phyloP scores from a whole-genome alignment of 306 rosid species.

The Corylus heterophylla region DNA sequence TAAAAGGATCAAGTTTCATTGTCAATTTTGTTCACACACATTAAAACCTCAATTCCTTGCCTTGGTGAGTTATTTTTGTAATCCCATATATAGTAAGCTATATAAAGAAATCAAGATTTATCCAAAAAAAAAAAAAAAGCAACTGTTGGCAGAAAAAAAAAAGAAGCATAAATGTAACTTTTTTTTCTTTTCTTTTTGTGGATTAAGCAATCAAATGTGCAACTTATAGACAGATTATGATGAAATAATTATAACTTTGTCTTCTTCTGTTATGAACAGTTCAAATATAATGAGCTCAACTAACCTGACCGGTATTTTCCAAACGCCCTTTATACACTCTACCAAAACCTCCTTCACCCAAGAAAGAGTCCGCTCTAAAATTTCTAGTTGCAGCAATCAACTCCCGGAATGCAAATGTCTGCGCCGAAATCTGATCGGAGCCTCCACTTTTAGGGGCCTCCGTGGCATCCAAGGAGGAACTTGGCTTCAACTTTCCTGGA shows the following conservation, averaged over 20 bases:
- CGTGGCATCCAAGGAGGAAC: conserved; percentile 46
- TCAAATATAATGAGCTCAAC: conserved; percentile 23
- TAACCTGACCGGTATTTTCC: conserved; percentile 72
- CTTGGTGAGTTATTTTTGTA: not conserved
- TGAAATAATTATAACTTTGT: not conserved
- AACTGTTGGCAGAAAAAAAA: not conserved
- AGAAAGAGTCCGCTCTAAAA: conserved; percentile 73
- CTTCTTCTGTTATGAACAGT: conserved; percentile 6
- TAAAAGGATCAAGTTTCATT: conserved; percentile 20
- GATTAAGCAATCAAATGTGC: not conserved
- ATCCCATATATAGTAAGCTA: conserved; percentile 2
- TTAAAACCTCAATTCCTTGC: not conserved
- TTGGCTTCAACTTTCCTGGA: conserved; percentile 56
- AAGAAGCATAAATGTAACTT: not conserved
- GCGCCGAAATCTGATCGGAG: conserved; percentile 76
- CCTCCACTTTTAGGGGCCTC: conserved; percentile 59
- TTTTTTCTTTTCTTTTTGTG: not conserved
- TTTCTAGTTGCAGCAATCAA: conserved; percentile 90
- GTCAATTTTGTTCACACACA: conserved; percentile 21
- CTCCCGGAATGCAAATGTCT: conserved; percentile 82
- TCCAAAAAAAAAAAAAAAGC: too few species aligned
- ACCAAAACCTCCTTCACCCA: conserved; percentile 97
- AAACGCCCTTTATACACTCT: conserved; percentile 85
- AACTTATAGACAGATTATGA: too few species aligned
- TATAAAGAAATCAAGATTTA: not conserved